Percentiles rank a stretch among this genome's conserved stretches.
phyloP scores from a whole-genome alignment of 225 moss, liverwort and hornwort species.

The Pleurozium schreberi region DNA sequence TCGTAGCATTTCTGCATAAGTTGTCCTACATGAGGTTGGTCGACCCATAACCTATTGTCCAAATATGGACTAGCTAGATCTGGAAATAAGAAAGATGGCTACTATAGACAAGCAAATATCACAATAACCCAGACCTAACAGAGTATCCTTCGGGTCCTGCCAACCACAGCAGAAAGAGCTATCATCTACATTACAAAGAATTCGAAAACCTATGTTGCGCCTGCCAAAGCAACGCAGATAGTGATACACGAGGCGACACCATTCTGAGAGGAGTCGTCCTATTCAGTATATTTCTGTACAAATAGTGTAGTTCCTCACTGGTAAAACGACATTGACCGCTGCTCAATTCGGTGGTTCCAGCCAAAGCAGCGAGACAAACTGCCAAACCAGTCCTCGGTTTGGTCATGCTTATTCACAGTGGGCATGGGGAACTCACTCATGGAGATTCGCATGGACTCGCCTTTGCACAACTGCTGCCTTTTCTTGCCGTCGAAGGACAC shows the following conservation, averaged over 20 bases:
- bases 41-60: conserved; percentile 5
- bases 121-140: background rate
- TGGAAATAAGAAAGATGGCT: background rate
- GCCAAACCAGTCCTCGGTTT: conserved; percentile 91
- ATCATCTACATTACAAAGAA: background rate
- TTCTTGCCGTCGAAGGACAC: conserved; percentile 92
- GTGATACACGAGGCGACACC: conserved; percentile 1
- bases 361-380: conserved; percentile 79
- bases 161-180: background rate
- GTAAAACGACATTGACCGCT: conserved; percentile 12
- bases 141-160: background rate
- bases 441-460: conserved; percentile 71
- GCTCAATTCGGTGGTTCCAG: conserved; percentile 77
- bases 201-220: background rate
- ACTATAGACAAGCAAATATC: background rate
- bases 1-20: background rate
- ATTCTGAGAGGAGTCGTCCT: background rate
- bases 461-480: conserved; percentile 71
- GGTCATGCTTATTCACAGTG: conserved; percentile 88
- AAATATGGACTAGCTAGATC: background rate
- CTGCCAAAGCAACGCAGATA: background rate
- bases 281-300: conserved; percentile 3
- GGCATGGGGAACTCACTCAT: conserved; percentile 96
- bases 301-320: background rate
- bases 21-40: background rate